Evolutionary conservation across 2,329 filamentous ascomycete genomes (phyloP), one percentile per base, ranked within the genome.

Genomic region (Cladosporium colombiae): DNA sequence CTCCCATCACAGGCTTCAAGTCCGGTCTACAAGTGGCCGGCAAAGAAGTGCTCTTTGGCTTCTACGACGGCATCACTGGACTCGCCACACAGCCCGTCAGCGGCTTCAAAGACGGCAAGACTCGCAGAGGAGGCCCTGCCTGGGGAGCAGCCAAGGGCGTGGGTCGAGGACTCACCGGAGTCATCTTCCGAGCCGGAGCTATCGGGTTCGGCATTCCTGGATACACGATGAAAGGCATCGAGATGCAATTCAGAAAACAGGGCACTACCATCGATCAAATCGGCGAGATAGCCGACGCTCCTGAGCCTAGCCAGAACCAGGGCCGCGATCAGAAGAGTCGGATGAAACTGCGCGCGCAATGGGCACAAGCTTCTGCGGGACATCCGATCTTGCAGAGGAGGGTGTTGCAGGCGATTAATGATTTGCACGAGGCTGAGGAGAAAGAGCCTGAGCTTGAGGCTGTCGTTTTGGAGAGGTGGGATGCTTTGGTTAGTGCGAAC

Each of bases 181-280:
- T 93, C 2, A 80, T 92, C 2, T 77, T 92, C 5, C 95, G 95
- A 74, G 89, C 90, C 5, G 85, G 86, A 50, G 91, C 91, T 65
- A 90, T 84, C 5, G 76, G 90, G 35, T 74, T 72, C 37, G 74
- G 70, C 1, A 72, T 76, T 18, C 89, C 90, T 0, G 91, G 89
- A 1, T 93, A 93, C 71, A 86, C 90, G 1, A 89, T 92, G 84
- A 89, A 91, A 73, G 91, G 91, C 7, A 83, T 93, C 1, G 88
- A 92, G 73, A 89, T 89, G 35, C 88, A 92, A 75, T 82, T 93
- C 63, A 11, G 61, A 11, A 37, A 40, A 18, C 50, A 63, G 50
- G 61, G 61, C 61, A 63, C 25, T n/a, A 55, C 50, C 7, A 55
- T 56, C 14, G 61, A 63, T 18, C 61, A 63, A 27, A 52, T 63